Base-by-base conservation (phyloP, 768 basidiomycete species). In the Tulasnella sp. region DNA sequence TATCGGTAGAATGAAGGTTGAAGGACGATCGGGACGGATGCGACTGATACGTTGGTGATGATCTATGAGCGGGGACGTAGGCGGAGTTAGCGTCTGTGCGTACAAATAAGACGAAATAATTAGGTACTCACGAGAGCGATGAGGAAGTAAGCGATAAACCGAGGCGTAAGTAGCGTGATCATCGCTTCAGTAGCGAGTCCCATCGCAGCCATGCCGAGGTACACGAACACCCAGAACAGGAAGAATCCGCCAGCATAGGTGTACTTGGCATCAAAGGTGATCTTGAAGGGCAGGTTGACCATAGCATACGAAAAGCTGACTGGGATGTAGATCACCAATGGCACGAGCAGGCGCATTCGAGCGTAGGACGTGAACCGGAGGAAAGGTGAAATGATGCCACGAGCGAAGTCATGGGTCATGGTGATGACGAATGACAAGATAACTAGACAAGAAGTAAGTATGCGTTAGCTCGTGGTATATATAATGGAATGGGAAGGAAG, bases 21-120 rank as follows among this genome's bases (percentile, higher is more conserved):
- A 19, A 83, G 80, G 54, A 88, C 86, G 58, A 91, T 85, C 0
- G 92, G 91, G 80, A 86, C 86, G 52, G 85, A 82, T 22, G 84
- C 84, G 2, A 80, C 79, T 8, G 82, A 77, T 45, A 83, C 79
- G 72, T 83, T 78, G 88, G 89, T 77, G 78, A 92, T 90, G 79
- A 92, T 88, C 88, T 88, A 72, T 3, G 19, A 58, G 54, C 2
- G 49, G 5, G 5, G 14, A 8, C 6, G 49, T 7, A 15, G 8
- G 29, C 11, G 1, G n/a, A 22, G 54, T 58, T n/a, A 80, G 69
- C 81, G 81, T 72, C 81, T 81, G 29, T 81, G 52, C 1, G 5
- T 38, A 6, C 4, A 38, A 25, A 52, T 31, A 38, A 3, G 14
- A 5, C 7, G 42, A 25, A n/a, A 12, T 11, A 14, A 2, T 29